Evolutionary conservation across 2,329 filamentous ascomycete species (phyloP).

Genomic region (Madurella fahalii): DNA sequence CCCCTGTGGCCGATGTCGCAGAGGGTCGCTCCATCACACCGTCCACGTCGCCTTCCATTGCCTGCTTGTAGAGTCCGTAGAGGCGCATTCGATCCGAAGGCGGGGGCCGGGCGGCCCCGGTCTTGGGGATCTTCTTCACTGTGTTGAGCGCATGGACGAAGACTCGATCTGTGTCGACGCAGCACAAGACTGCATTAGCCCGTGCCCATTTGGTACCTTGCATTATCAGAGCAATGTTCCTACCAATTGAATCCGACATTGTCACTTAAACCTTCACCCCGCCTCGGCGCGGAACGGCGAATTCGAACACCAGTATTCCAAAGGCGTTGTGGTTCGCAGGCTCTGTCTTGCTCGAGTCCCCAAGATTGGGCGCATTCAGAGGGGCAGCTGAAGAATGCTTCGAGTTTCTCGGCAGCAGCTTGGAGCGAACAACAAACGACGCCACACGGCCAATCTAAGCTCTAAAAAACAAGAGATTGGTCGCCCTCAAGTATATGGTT

Average conservation of each 20-base stretch:
- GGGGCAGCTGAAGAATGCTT: background rate
- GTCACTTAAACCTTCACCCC: slow-evolving; percentile 7
- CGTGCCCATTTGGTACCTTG: background rate
- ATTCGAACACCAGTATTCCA: background rate
- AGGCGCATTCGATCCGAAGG: slow-evolving; percentile 80
- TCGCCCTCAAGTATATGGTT: background rate
- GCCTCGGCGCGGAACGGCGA: background rate
- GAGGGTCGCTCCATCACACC: slow-evolving; percentile 84
- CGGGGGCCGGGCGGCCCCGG: slow-evolving; percentile 83
- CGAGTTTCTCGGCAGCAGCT: background rate
- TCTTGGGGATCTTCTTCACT: slow-evolving; percentile 94
- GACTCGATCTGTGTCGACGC: slow-evolving; percentile 70
- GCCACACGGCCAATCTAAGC: background rate
- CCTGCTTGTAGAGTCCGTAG: slow-evolving; percentile 98
- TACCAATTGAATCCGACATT: slow-evolving; percentile 54
- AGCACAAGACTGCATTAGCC: slow-evolving; percentile 2
- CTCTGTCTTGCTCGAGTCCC: slow-evolving; percentile 1
- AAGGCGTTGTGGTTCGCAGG: slow-evolving; percentile 2
- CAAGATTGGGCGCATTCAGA: slow-evolving; percentile 7
- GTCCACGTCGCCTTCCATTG: slow-evolving; percentile 96
- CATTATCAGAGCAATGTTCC: slow-evolving; percentile 16
- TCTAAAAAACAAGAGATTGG: background rate
- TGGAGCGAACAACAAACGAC: background rate
- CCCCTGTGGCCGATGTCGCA: slow-evolving; percentile 9
- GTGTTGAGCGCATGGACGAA: slow-evolving; percentile 99